Base-by-base conservation (phyloP, 2,329 filamentous ascomycete species). In the Cercospora sp. region DNA sequence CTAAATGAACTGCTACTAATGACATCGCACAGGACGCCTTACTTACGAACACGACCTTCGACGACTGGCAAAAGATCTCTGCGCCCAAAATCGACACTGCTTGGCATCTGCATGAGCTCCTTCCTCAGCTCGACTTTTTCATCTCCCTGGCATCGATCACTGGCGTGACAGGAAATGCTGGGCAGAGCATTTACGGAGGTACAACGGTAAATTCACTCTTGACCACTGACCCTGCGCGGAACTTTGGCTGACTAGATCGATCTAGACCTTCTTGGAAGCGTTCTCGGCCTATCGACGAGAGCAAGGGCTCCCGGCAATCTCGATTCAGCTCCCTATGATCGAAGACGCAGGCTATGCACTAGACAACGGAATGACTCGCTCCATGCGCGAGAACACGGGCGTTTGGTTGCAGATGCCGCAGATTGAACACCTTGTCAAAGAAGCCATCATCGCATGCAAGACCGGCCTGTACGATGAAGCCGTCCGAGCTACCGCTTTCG, bases 111-210 rank as follows among this genome's bases (percentile, higher is more conserved):
- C 74, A 74, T 67, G 13, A 64, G 20, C 53, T 61, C 1, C n/a
- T 57, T 0, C 53, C 60, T 12, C 63, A 70, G 7, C 57, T 67
- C 3, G 77, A 79, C 64, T 79, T 78, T 63, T 79, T 78, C 67
- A 53, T 76, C 64, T 31, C 71, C 3, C 63, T 76, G 9, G 72
- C 85, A 23, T 86, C 84, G 30, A 82, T 85, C 0, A 81, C 84
- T 0, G 85, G 85, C 28, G 77, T 87, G 8, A 84, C 87, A 48
- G 87, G 87, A 23, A 87, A 84, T 69, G 81, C 83, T 3, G 85
- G 85, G 0, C 87, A 89, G 68, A 82, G 85, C 16, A 87, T 87
- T 75, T 89, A 89, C 67, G 83, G 85, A 1, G 85, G 33, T 4
- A 67, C 51, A 6, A 39, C 30, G 12, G 51, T 64, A 58, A 23